A percentile compares a stretch with the other conserved stretches of the same genome.
phyloP scores from a whole-genome alignment of 2,329 filamentous ascomycete genomes.

The Diaporthe aspalathi region DNA sequence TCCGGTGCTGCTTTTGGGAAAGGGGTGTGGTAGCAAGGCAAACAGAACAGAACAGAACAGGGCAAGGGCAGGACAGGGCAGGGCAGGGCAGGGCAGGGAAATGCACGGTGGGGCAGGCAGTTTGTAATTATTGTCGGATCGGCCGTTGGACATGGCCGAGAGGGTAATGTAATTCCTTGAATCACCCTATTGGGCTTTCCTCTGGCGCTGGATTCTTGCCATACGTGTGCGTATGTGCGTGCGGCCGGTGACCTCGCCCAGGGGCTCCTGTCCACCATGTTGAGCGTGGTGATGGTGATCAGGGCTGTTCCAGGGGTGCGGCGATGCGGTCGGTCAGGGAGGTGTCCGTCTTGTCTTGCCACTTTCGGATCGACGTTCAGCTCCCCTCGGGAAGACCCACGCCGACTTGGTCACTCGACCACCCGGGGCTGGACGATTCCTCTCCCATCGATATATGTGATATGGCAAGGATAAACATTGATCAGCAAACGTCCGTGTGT shows the following conservation, averaged over 20 bases:
- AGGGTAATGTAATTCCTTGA: constrained; percentile 13
- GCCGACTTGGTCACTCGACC: constrained; percentile 3
- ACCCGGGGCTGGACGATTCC: background rate
- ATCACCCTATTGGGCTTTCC: constrained; percentile 31
- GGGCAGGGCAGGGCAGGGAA: constrained; percentile 1
- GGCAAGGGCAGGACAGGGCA: constrained; percentile 5
- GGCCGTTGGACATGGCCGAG: constrained; percentile 8
- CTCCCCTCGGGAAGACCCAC: background rate
- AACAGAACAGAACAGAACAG: background rate
- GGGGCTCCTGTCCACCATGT: background rate
- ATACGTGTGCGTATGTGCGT: background rate
- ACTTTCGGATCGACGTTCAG: constrained; percentile 4
- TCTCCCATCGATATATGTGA: background rate
- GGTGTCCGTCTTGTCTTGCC: background rate
- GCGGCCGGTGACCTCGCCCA: no score
- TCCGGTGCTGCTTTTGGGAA: constrained; percentile 7
- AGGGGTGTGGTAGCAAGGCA: background rate
- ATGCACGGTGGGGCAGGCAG: constrained; percentile 13
- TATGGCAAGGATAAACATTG: background rate
- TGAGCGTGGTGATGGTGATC: constrained; percentile 6
- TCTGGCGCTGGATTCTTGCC: background rate
- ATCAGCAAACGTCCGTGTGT: background rate
- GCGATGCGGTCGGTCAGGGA: background rate
- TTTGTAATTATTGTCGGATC: constrained; percentile 21
- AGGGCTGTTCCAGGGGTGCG: background rate